Conservation (phyloP, 306 rosid species). For the Biancaea sappan region DNA sequence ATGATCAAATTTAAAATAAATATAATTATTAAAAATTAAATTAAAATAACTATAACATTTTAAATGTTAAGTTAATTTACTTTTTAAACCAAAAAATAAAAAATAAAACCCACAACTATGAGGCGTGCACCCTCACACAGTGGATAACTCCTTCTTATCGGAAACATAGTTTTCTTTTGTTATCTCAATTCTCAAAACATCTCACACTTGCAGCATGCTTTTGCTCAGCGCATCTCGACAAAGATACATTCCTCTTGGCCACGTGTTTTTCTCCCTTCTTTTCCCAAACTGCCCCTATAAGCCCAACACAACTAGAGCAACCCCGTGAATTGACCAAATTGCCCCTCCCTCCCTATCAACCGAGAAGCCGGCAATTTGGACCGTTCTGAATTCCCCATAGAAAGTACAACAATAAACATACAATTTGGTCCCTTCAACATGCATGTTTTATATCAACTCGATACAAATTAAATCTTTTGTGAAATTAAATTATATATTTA, state of each 20-base stretch:
- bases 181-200: slow-evolving; percentile 27
- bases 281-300: neutral
- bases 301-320: neutral
- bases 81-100: too few relatives aligned
- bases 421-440: too few relatives aligned
- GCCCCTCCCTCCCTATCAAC: slow-evolving; percentile 3
- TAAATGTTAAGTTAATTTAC: too few relatives aligned
- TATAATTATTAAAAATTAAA: too few relatives aligned
- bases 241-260: slow-evolving; percentile 29
- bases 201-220: slow-evolving; percentile 41
- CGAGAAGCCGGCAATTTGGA: slow-evolving; percentile 55
- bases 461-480: too few relatives aligned
- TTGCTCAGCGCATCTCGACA: slow-evolving; percentile 35
- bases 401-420: too few relatives aligned
- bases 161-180: neutral
- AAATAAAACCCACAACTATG: neutral
- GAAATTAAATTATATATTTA: too few relatives aligned
- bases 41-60: too few relatives aligned
- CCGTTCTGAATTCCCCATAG: slow-evolving; percentile 32
- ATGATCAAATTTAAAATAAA: too few relatives aligned
- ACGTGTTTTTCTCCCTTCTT: neutral
- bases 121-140: neutral
- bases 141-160: neutral
- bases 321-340: neutral
- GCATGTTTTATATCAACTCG: too few relatives aligned